Conservation (phyloP, 2,329 filamentous ascomycete species). For the Zopfia rhizophila region DNA sequence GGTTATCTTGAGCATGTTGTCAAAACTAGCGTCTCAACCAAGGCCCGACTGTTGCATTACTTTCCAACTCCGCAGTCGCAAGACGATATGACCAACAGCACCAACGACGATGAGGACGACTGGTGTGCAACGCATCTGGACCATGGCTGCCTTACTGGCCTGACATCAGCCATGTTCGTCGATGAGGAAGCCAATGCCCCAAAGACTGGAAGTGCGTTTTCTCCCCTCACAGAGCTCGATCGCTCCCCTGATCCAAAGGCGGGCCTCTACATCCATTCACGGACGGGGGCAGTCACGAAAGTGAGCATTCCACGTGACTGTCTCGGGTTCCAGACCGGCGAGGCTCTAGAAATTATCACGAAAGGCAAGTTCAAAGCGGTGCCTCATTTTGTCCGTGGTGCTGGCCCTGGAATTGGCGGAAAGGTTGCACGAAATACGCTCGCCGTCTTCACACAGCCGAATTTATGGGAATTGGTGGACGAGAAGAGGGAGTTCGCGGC, state of each 20-base stretch:
- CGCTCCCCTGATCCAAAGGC: slow-evolving; percentile 83
- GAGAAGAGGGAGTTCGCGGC: slow-evolving; percentile 77
- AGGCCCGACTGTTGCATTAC: slow-evolving; percentile 92
- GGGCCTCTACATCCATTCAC: slow-evolving; percentile 93
- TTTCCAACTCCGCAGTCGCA: slow-evolving; percentile 67
- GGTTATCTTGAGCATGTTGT: slow-evolving; percentile 91
- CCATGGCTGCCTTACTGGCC: slow-evolving; percentile 90
- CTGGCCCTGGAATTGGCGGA: slow-evolving; percentile 63
- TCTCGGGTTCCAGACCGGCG: slow-evolving; percentile 95
- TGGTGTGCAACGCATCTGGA: slow-evolving; percentile 95
- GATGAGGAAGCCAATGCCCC: slow-evolving; percentile 71
- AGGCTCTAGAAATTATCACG: slow-evolving; percentile 90
- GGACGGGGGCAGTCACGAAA: slow-evolving; percentile 84
- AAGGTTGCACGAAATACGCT: slow-evolving; percentile 76
- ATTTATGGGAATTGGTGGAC: slow-evolving; percentile 83
- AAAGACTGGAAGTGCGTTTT: slow-evolving; percentile 42
- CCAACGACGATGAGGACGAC: slow-evolving; percentile 74
- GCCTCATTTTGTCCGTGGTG: slow-evolving; percentile 91
- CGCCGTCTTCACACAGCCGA: slow-evolving; percentile 97
- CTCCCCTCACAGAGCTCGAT: slow-evolving; percentile 75
- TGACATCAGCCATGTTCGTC: slow-evolving; percentile 96
- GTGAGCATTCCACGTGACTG: slow-evolving; percentile 91
- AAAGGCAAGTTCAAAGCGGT: slow-evolving; percentile 92
- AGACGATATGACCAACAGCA: slow-evolving; percentile 22
- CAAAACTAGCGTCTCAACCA: slow-evolving; percentile 84